These are phyloP conservation scores for Eimeria necatrix DNA, from an alignment of 169 alveolate genomes.

Conservation along the genomic window DNA sequence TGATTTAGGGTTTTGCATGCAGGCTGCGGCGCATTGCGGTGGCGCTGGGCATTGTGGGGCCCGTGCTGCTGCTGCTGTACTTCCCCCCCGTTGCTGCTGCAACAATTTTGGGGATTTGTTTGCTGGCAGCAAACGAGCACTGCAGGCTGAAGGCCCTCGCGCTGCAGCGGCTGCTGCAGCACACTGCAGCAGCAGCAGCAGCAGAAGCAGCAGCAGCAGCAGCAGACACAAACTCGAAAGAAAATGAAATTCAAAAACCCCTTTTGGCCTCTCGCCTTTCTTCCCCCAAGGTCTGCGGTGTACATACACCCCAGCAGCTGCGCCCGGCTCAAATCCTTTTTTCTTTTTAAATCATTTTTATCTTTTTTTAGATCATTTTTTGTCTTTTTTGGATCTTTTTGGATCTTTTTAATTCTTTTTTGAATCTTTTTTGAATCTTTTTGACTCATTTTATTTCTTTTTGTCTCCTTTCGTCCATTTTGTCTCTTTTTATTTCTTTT, in stretches of 20 bases:
- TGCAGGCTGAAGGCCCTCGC: background rate
- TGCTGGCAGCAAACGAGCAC: background rate
- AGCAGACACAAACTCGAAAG: background rate
- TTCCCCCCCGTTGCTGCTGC: background rate
- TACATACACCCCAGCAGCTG: background rate
- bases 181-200: background rate
- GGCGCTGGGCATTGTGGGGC: background rate
- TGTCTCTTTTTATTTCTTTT: background rate
- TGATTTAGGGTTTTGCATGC: no score
- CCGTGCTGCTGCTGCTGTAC: background rate
- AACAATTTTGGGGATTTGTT: background rate
- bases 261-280: no score
- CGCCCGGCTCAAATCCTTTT: background rate
- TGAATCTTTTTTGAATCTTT: no score
- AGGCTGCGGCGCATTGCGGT: slow-evolving; percentile 15
- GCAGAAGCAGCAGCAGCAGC: background rate
- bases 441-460: no score
- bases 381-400: no score
- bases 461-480: background rate
- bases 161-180: slow-evolving; percentile 8
- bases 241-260: background rate
- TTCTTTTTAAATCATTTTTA: no score
- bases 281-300: background rate
- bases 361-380: no score
- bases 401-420: no score